Conservation (phyloP, 352 stramenopile species). For the Thalassiosira exigua region DNA sequence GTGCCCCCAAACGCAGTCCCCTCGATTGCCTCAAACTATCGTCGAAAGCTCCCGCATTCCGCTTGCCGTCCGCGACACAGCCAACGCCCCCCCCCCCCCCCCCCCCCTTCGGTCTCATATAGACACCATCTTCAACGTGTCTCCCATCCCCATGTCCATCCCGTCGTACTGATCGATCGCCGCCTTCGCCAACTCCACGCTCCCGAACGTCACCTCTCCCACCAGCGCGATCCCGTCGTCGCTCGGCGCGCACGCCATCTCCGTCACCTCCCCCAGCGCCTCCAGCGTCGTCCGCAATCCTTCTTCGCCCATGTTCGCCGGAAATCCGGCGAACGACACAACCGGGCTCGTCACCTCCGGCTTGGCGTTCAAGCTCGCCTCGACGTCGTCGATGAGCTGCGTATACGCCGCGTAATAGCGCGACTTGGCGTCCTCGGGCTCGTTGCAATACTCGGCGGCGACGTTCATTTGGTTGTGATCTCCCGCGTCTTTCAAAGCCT, state of each 20-base stretch:
- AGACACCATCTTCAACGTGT: constrained; percentile 67
- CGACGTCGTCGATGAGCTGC: constrained; percentile 58
- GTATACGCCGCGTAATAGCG: constrained; percentile 73
- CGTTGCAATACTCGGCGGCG: constrained; percentile 71
- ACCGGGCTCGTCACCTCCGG: constrained; percentile 68
- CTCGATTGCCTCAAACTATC: too few relatives aligned
- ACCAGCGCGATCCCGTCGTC: constrained; percentile 71
- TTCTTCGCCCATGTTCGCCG: constrained; percentile 79
- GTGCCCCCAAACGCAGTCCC: too few relatives aligned
- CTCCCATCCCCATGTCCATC: constrained; percentile 84
- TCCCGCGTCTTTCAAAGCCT: constrained; percentile 55
- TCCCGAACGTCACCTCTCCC: constrained; percentile 80
- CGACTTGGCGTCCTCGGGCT: constrained; percentile 57
- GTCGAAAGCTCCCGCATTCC: too few relatives aligned
- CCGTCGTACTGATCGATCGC: constrained; percentile 83
- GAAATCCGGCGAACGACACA: constrained; percentile 77
- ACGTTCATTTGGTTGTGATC: constrained; percentile 84
- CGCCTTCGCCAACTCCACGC: constrained; percentile 78
- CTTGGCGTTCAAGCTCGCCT: constrained; percentile 65
- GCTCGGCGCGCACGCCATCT: constrained; percentile 67
- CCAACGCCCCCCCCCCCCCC: too few relatives aligned
- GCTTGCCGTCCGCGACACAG: too few relatives aligned
- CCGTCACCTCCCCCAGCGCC: constrained; percentile 64
- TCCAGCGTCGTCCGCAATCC: constrained; percentile 80
- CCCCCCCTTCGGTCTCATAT: constrained; percentile 37